Evolutionary conservation across 2,329 filamentous ascomycete genomes (phyloP).

Genomic region (Berkeleyomyces basicola): DNA sequence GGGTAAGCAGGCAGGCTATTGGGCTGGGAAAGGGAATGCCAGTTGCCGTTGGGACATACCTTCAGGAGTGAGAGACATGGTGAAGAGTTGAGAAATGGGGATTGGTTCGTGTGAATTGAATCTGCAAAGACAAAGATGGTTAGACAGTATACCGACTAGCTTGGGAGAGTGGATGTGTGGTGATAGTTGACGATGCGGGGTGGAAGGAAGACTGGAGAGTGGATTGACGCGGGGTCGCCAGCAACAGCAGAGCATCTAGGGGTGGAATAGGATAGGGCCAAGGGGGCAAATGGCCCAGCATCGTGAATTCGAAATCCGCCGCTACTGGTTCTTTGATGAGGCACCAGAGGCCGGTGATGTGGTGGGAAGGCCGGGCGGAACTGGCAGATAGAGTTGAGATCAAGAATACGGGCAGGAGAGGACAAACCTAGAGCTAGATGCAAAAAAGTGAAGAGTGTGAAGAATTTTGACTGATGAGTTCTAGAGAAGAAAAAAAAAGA

Average conservation of each 20-base stretch:
- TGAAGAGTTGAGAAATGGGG: constrained; percentile 11
- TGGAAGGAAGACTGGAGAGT: background rate
- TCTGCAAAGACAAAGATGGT: constrained; percentile 4
- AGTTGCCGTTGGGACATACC: constrained; percentile 20
- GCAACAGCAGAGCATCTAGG: background rate
- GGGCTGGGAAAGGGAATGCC: background rate
- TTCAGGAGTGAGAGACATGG: constrained; percentile 21
- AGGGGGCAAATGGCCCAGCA: background rate
- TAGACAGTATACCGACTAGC: background rate
- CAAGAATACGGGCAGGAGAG: background rate
- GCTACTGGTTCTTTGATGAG: background rate
- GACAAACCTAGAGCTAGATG: background rate
- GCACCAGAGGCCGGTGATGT: background rate
- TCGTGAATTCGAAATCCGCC: background rate
- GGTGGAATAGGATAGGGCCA: background rate
- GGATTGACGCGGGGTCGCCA: background rate
- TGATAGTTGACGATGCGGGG: constrained; percentile 11
- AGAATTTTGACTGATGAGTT: background rate
- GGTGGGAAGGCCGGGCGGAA: no score
- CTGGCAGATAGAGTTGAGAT: background rate
- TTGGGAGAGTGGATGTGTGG: background rate
- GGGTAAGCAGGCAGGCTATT: background rate
- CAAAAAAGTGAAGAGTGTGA: background rate
- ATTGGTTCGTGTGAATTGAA: constrained; percentile 14
- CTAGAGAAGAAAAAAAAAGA: background rate